Conservation (phyloP, 495 filamentous ascomycete genomes). For the Daldinia loculata region DNA sequence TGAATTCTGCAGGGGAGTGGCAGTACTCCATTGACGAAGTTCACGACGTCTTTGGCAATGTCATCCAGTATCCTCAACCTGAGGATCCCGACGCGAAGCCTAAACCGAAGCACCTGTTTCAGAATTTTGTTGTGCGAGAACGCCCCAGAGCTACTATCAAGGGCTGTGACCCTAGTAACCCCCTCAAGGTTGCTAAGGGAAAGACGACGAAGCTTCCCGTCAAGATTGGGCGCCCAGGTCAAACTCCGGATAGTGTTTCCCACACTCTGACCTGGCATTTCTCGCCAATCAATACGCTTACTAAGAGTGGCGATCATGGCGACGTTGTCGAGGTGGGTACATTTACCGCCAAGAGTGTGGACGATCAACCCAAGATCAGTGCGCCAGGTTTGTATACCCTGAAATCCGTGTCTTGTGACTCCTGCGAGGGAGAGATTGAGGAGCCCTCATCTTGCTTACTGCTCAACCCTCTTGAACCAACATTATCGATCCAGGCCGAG, state of each 20-base stretch:
- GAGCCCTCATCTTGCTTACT: conserved; percentile 92
- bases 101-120: conserved; percentile 71
- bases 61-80: conserved; percentile 76
- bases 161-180: conserved; percentile 78
- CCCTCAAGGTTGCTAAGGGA: conserved; percentile 83
- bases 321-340: conserved; percentile 61
- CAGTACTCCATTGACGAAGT: conserved; percentile 91
- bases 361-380: conserved; percentile 65
- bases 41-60: conserved; percentile 86
- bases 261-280: conserved; percentile 73
- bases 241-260: conserved; percentile 60
- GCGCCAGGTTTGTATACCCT: conserved; percentile 87
- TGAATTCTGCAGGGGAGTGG: conserved; percentile 80
- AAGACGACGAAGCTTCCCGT: conserved; percentile 73
- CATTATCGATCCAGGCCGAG: conserved; percentile 73
- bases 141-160: conserved; percentile 74
- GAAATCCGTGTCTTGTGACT: conserved; percentile 76
- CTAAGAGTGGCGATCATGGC: conserved; percentile 69
- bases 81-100: conserved; percentile 70
- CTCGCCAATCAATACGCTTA: conserved; percentile 71
- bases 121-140: conserved; percentile 85
- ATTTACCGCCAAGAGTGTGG: conserved; percentile 60
- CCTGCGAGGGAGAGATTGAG: conserved; percentile 85
- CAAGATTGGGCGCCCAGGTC: conserved; percentile 69
- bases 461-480: conserved; percentile 88